phyloP scores from a whole-genome alignment of 805 yeast species.

The Yamadazyma nakazawae region DNA sequence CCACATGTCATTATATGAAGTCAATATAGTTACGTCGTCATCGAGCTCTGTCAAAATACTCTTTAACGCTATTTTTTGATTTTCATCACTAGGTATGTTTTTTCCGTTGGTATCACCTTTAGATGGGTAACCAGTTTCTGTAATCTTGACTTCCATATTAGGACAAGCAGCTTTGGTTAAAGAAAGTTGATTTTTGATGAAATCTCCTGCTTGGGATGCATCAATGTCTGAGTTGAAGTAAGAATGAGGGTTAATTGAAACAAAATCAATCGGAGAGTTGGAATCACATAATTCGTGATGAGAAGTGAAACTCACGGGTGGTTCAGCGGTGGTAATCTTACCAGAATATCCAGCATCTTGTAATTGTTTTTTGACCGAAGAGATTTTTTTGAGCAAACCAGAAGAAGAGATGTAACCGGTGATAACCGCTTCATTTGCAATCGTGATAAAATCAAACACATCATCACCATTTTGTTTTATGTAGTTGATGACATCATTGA shows the following conservation, averaged over 20 bases:
- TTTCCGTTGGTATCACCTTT: constrained; percentile 67
- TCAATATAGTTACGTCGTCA: constrained; percentile 63
- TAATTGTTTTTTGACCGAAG: constrained; percentile 57
- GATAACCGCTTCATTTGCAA: constrained; percentile 86
- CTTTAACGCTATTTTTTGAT: constrained; percentile 68
- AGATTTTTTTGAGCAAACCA: constrained; percentile 63
- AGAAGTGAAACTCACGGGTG: constrained; percentile 68
- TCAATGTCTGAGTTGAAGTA: constrained; percentile 65
- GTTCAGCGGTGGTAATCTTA: constrained; percentile 78
- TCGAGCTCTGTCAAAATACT: constrained; percentile 57
- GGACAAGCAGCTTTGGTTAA: constrained; percentile 57
- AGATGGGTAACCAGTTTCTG: constrained; percentile 91
- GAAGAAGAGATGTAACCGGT: constrained; percentile 56
- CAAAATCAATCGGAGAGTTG: constrained; percentile 67
- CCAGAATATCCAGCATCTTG: constrained; percentile 74
- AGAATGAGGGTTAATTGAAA: constrained; percentile 84
- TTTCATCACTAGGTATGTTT: constrained; percentile 65
- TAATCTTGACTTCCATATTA: constrained; percentile 52
- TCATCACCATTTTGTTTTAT: constrained; percentile 59
- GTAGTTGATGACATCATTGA: constrained; percentile 49
- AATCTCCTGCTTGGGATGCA: constrained; percentile 70
- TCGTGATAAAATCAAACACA: constrained; percentile 69
- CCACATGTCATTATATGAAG: constrained; percentile 86
- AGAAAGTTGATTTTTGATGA: constrained; percentile 59
- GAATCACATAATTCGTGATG: constrained; percentile 65